Conservation (phyloP, 2,329 filamentous ascomycete genomes). For the Periconia macrospinosa region DNA sequence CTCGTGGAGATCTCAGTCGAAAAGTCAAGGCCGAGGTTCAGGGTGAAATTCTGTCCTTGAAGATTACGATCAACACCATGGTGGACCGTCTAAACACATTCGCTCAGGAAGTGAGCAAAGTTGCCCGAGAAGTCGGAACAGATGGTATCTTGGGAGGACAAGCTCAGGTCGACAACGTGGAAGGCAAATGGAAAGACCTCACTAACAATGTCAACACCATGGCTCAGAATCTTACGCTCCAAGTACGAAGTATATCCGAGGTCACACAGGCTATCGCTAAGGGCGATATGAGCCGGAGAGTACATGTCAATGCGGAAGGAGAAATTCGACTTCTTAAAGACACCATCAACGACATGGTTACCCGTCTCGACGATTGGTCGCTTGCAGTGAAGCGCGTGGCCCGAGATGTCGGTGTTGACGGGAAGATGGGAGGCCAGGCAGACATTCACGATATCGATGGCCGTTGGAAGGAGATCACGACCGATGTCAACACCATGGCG, state of each 20-base stretch:
- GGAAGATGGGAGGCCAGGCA: slow-evolving; percentile 97
- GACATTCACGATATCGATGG: slow-evolving; percentile 91
- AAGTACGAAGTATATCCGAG: slow-evolving; percentile 88
- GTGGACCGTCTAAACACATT: slow-evolving; percentile 66
- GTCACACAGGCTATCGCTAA: slow-evolving; percentile 95
- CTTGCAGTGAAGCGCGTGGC: slow-evolving; percentile 94
- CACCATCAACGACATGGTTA: slow-evolving; percentile 99
- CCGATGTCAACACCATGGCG: slow-evolving; percentile 90
- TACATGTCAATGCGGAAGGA: slow-evolving; percentile 91
- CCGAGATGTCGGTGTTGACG: slow-evolving; percentile 94
- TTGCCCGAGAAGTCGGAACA: slow-evolving; percentile 66
- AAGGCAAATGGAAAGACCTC: slow-evolving; percentile 68
- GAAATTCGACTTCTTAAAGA: slow-evolving; percentile 93
- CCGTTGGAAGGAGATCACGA: slow-evolving; percentile 97
- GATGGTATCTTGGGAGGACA: slow-evolving; percentile 66
- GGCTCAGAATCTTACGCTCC: slow-evolving; percentile 64
- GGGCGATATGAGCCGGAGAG: slow-evolving; percentile 93
- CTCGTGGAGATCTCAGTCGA: slow-evolving; percentile 54
- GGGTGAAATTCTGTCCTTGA: slow-evolving; percentile 63
- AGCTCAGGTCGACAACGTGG: slow-evolving; percentile 65
- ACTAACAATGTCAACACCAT: slow-evolving; percentile 70
- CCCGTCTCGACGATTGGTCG: slow-evolving; percentile 90
- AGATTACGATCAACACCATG: slow-evolving; percentile 81
- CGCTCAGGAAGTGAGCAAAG: slow-evolving; percentile 67
- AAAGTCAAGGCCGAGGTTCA: slow-evolving; percentile 57